A percentile compares a stretch with the other conserved stretches of the same genome.
These are phyloP conservation scores for Cryomyces minteri DNA, from an alignment of 495 filamentous ascomycete genomes.

Conservation along the genomic window DNA sequence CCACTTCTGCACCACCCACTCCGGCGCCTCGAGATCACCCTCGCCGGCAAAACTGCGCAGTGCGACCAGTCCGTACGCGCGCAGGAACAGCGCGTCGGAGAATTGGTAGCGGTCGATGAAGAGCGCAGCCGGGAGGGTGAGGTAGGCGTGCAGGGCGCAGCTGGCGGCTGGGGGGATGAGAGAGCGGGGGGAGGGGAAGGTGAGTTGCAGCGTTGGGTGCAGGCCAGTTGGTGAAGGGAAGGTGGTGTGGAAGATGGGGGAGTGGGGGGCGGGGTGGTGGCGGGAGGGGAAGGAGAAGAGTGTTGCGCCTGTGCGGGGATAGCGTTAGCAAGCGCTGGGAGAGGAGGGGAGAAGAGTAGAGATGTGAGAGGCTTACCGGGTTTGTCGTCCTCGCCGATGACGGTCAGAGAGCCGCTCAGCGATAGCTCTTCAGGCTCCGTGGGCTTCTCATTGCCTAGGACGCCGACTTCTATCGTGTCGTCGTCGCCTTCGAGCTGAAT, in stretches of 20 bases:
- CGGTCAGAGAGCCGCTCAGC: constrained; percentile 60
- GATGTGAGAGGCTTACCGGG: constrained; percentile 32
- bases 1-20: constrained; percentile 62
- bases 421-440: constrained; percentile 52
- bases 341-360: not conserved
- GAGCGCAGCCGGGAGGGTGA: constrained; percentile 67
- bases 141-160: constrained; percentile 65
- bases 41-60: constrained; percentile 55
- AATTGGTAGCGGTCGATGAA: constrained; percentile 84
- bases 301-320: constrained; percentile 34
- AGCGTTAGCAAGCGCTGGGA: not conserved
- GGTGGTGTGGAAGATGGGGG: constrained; percentile 28
- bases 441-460: constrained; percentile 50
- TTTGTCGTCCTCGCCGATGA: constrained; percentile 55
- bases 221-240: constrained; percentile 63
- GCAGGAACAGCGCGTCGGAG: constrained; percentile 48
- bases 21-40: constrained; percentile 84
- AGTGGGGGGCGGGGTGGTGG: constrained; percentile 40
- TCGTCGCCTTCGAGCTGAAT: constrained; percentile 22
- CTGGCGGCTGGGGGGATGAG: constrained; percentile 19
- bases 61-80: constrained; percentile 52
- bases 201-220: constrained; percentile 53
- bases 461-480: constrained; percentile 56
- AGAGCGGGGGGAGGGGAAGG: constrained; percentile 14
- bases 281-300: constrained; percentile 84